Conservation (phyloP, 495 filamentous ascomycete species). For the Trichoderma virens region DNA sequence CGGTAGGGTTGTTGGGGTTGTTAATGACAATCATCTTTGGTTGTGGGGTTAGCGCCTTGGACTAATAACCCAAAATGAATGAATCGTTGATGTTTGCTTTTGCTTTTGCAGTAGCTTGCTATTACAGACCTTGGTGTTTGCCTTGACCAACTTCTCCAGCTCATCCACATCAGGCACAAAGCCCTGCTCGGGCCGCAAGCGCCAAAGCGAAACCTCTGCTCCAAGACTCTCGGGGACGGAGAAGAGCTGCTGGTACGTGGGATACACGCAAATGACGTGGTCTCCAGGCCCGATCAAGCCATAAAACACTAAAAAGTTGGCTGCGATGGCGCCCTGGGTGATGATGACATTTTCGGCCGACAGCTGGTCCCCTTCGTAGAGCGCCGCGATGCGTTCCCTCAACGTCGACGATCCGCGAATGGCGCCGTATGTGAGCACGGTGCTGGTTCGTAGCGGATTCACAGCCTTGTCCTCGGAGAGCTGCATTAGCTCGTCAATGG, state of each 20-base stretch:
- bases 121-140: slow-evolving; percentile 58
- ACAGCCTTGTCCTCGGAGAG: slow-evolving; percentile 50
- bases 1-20: slow-evolving; percentile 87
- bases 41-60: background rate
- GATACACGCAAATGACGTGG: slow-evolving; percentile 84
- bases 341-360: slow-evolving; percentile 60
- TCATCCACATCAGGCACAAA: slow-evolving; percentile 64
- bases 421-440: slow-evolving; percentile 27
- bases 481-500: slow-evolving; percentile 58
- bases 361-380: slow-evolving; percentile 17
- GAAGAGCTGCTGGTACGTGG: slow-evolving; percentile 87
- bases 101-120: too few relatives aligned
- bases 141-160: slow-evolving; percentile 56
- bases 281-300: slow-evolving; percentile 69
- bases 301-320: slow-evolving; percentile 75
- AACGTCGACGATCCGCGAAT: slow-evolving; percentile 25
- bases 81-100: too few relatives aligned
- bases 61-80: too few relatives aligned
- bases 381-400: slow-evolving; percentile 20
- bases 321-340: slow-evolving; percentile 74
- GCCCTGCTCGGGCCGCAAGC: slow-evolving; percentile 53
- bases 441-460: slow-evolving; percentile 41
- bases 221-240: slow-evolving; percentile 67
- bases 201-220: slow-evolving; percentile 76
- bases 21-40: slow-evolving; percentile 46